Evolutionary conservation across 139 green algal species (phyloP).

Genomic region (Microglena sp.): DNA sequence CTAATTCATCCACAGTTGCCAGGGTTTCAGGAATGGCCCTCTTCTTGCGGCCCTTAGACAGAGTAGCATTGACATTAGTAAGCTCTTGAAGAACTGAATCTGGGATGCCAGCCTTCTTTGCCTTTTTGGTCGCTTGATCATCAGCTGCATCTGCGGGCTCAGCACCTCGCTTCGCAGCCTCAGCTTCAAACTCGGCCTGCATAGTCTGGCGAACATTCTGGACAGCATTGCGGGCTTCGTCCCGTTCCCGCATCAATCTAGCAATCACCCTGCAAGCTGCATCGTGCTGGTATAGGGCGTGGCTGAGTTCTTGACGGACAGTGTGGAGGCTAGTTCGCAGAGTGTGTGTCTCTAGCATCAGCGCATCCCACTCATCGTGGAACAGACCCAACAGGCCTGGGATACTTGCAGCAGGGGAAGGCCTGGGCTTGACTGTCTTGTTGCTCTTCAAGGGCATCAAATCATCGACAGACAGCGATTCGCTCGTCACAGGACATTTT

Average conservation of each 20-base stretch:
- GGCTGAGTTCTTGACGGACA: constrained; percentile 74
- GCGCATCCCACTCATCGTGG: constrained; percentile 94
- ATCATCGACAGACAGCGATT: constrained; percentile 66
- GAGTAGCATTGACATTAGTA: constrained; percentile 21
- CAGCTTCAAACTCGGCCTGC: constrained; percentile 1
- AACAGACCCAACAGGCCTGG: constrained; percentile 85
- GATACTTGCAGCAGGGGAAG: constrained; percentile 72
- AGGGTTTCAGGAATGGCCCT: constrained; percentile 47
- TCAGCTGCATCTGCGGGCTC: constrained; percentile 22
- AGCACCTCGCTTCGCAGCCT: constrained; percentile 4
- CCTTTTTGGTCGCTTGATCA: constrained; percentile 7
- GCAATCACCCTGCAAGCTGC: constrained; percentile 84
- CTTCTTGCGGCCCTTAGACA: constrained; percentile 76
- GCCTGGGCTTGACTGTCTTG: constrained; percentile 74
- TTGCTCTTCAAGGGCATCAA: constrained; percentile 65
- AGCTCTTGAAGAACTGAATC: constrained; percentile 29
- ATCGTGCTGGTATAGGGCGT: constrained; percentile 95
- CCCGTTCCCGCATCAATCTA: constrained; percentile 63
- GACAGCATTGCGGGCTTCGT: constrained; percentile 54
- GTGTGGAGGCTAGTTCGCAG: constrained; percentile 67
- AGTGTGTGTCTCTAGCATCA: constrained; percentile 81
- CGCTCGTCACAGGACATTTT: constrained; percentile 71
- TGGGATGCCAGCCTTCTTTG: constrained; percentile 26
- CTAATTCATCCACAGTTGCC: constrained; percentile 57
- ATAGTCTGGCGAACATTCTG: constrained; percentile 23